Conservation (phyloP, 306 rosid species). For the Myrica gale region DNA sequence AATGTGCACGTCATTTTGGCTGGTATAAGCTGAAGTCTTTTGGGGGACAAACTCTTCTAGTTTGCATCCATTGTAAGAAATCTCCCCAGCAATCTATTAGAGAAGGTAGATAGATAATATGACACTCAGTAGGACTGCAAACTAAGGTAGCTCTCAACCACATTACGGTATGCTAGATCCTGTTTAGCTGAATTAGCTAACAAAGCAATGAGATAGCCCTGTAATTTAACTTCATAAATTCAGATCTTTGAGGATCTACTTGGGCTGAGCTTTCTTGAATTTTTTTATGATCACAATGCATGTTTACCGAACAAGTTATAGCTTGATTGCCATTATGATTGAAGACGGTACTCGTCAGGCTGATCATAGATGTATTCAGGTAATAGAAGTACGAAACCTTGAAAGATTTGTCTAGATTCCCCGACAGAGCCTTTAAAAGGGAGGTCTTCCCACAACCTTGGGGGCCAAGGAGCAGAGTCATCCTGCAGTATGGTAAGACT, state of each 20-base stretch:
- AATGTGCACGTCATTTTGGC: conserved; percentile 66
- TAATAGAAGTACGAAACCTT: conserved; percentile 20
- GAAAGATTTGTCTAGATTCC: conserved; percentile 39
- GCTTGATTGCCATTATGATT: too few species aligned
- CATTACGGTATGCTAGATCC: not conserved
- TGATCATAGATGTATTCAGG: not conserved
- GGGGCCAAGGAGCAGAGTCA: conserved; percentile 50
- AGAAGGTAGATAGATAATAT: not conserved
- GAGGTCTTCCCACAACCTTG: conserved; percentile 57
- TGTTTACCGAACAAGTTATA: not conserved
- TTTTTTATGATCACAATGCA: not conserved
- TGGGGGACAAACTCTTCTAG: conserved; percentile 61
- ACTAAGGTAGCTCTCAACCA: not conserved
- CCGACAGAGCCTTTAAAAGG: conserved; percentile 39
- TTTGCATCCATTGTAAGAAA: conserved; percentile 56
- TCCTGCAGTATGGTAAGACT: conserved; percentile 22
- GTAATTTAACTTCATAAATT: not conserved
- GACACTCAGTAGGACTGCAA: not conserved
- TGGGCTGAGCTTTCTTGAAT: not conserved
- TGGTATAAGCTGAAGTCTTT: conserved; percentile 64
- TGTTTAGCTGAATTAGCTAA: not conserved
- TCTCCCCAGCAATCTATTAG: conserved; percentile 47
- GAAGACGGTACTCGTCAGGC: not conserved
- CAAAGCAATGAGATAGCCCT: too few species aligned
- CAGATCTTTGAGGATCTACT: not conserved